A percentile compares a stretch with the other conserved stretches of the same genome.
Evolutionary conservation across 2,329 filamentous ascomycete genomes (phyloP).

Genomic region (Emmonsiellopsis sp.): DNA sequence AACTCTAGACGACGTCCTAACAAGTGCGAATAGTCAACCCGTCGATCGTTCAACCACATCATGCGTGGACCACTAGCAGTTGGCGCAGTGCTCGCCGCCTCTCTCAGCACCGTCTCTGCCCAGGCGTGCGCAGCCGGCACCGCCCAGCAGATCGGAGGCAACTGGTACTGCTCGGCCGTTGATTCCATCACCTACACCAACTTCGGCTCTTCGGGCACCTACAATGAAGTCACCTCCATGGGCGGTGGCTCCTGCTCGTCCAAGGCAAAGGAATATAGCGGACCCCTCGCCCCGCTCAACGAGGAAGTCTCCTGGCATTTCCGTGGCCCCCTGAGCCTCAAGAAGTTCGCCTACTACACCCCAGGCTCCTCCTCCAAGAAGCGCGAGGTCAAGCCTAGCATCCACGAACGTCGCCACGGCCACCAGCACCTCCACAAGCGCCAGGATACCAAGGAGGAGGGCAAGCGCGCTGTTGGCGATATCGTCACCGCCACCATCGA

Average conservation of each 20-base stretch:
- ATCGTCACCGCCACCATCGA: conserved; percentile 50
- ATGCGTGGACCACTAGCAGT: conserved; percentile 10
- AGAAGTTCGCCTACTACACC: conserved; percentile 60
- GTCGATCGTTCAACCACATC: not conserved
- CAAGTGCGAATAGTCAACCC: not conserved
- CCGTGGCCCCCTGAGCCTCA: conserved; percentile 58
- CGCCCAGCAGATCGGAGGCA: conserved; percentile 37
- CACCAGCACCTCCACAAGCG: conserved; percentile 40
- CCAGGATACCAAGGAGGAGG: conserved; percentile 15
- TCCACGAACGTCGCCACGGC: conserved; percentile 35
- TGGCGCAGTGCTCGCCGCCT: conserved; percentile 11
- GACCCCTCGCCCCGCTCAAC: conserved; percentile 56
- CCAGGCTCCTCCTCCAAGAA: conserved; percentile 33
- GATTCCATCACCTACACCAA: conserved; percentile 58
- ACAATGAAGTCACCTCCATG: conserved; percentile 57
- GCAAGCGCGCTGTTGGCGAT: conserved; percentile 43
- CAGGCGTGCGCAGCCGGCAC: conserved; percentile 12
- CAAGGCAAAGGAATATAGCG: conserved; percentile 44
- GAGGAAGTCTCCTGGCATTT: conserved; percentile 65
- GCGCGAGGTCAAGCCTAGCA: conserved; percentile 26
- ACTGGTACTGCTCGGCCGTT: conserved; percentile 59
- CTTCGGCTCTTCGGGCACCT: conserved; percentile 51
- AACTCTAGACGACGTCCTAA: not conserved
- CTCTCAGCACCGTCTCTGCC: conserved; percentile 12
- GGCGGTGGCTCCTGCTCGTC: conserved; percentile 46